Base-by-base conservation (phyloP, 2,329 filamentous ascomycete genomes). In the Huntiella moniliformis region DNA sequence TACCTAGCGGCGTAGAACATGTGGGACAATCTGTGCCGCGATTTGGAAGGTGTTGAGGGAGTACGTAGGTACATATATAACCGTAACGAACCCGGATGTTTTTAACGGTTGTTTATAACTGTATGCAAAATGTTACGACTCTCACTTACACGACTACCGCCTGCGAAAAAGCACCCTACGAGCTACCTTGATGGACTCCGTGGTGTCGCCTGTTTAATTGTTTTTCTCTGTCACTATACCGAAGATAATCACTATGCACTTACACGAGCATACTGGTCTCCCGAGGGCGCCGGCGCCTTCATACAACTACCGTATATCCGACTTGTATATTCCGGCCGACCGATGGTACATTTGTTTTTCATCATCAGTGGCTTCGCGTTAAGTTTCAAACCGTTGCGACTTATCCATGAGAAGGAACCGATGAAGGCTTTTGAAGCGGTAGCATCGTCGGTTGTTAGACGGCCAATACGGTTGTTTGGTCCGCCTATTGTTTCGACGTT, bases 301-400 rank as follows among this genome's bases (percentile, higher is more conserved):
- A 60, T 71, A 51, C 67, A 70, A 53, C 61, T 74, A 1, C 72
- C 71, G 5, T 64, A 74, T 50, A 46, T 75, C 13, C 63, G 71
- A 11, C 59, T 75, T 3, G 61, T 69, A 48, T 74, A 68, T 54
- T 67, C 68, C 44, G 72, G 71, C 1, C 70, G 68, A 3, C 66
- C 70, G 0, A 71, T 71, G 53, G 73, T 77, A 35, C 70, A 67
- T 56, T 58, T 75, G 52, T 78, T 78, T 61, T 77, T 76, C 54
- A 67, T 76, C 53, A 70, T 77, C 38, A 74, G 71, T 0, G 73
- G 73, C 15, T 77, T 75, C 56, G 74, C 72, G 2, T 61, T 79
- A 10, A 69, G 67, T 28, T 65, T 75, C 46, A 64, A 64, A 39
- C 67, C 69, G 1, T 53, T 73, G n/a, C 67, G 65, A 51, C 60